These are phyloP conservation scores for Sclerotinia nivalis DNA, from an alignment of 2,329 filamentous ascomycete genomes.

Conservation along the genomic window DNA sequence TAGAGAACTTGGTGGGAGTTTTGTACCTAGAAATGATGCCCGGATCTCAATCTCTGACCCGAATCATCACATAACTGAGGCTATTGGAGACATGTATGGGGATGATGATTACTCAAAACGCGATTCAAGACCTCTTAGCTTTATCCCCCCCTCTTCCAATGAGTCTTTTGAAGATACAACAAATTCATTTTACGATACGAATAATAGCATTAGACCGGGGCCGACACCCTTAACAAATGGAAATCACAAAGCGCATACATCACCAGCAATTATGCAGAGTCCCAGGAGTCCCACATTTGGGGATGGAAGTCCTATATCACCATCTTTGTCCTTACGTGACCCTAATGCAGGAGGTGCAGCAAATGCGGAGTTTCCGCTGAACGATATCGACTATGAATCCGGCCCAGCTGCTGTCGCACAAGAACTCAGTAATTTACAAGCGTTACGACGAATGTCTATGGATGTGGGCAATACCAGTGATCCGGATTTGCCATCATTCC, in stretches of 20 bases:
- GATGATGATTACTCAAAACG: slow-evolving; percentile 54
- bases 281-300: slow-evolving; percentile 38
- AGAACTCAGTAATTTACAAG: slow-evolving; percentile 72
- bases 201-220: slow-evolving; percentile 29
- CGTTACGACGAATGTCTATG: slow-evolving; percentile 76
- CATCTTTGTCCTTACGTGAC: slow-evolving; percentile 44
- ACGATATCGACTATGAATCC: slow-evolving; percentile 73
- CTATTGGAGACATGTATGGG: slow-evolving; percentile 73
- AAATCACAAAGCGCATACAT: slow-evolving; percentile 38
- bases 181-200: slow-evolving; percentile 36
- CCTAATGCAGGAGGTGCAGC: slow-evolving; percentile 51
- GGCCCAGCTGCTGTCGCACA: slow-evolving; percentile 70
- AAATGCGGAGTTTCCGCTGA: slow-evolving; percentile 63
- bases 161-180: slow-evolving; percentile 43
- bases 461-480: slow-evolving; percentile 64
- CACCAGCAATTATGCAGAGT: slow-evolving; percentile 38
- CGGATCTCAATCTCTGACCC: slow-evolving; percentile 61
- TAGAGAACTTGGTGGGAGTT: slow-evolving; percentile 42
- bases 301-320: slow-evolving; percentile 42
- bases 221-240: slow-evolving; percentile 37
- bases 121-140: slow-evolving; percentile 61
- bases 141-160: slow-evolving; percentile 48
- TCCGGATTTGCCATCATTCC: slow-evolving; percentile 75
- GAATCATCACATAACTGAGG: slow-evolving; percentile 73
- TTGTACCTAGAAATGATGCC: slow-evolving; percentile 39